Percentiles rank a stretch among this genome's conserved stretches.
Conservation (phyloP, 208 protist species). For the Trypanosoma boissoni region DNA sequence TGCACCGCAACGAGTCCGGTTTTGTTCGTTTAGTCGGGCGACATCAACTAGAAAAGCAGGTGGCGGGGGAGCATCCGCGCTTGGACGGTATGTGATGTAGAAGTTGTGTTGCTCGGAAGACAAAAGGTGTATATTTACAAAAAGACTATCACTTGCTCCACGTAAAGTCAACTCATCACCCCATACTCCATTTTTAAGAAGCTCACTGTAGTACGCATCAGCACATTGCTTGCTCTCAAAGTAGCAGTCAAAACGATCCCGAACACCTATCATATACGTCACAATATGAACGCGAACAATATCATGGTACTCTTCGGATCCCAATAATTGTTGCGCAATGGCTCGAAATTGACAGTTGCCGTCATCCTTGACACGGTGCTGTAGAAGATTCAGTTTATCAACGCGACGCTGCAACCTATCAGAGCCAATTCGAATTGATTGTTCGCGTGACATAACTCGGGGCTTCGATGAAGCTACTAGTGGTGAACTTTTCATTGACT, state of each 20-base stretch:
- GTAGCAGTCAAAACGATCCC: constrained; percentile 77
- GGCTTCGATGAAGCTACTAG: constrained; percentile 5
- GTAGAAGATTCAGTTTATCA: constrained; percentile 48
- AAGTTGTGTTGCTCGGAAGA: constrained; percentile 78
- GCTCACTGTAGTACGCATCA: constrained; percentile 59
- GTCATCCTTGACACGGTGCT: constrained; percentile 69
- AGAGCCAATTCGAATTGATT: constrained; percentile 62
- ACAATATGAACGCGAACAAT: constrained; percentile 72
- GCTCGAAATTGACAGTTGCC: constrained; percentile 90
- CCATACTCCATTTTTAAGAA: constrained; percentile 64
- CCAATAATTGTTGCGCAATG: constrained; percentile 82
- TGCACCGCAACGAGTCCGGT: constrained; percentile 16
- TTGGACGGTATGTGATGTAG: constrained; percentile 78
- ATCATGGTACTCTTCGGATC: constrained; percentile 81
- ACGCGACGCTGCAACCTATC: constrained; percentile 56
- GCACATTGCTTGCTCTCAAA: constrained; percentile 61
- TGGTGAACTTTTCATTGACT: constrained; percentile 1
- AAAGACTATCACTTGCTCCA: constrained; percentile 78
- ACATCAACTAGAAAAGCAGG: constrained; percentile 80
- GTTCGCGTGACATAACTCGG: constrained; percentile 33
- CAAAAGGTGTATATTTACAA: constrained; percentile 81
- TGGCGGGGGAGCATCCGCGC: constrained; percentile 42
- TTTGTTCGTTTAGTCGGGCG: constrained; percentile 28
- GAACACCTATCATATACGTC: constrained; percentile 75
- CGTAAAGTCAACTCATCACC: constrained; percentile 87